Percentiles rank a stretch among this genome's conserved stretches.
These are phyloP conservation scores for Backusella circina DNA, from an alignment of 192 early-diverging fungal genomes.

Conservation along the genomic window DNA sequence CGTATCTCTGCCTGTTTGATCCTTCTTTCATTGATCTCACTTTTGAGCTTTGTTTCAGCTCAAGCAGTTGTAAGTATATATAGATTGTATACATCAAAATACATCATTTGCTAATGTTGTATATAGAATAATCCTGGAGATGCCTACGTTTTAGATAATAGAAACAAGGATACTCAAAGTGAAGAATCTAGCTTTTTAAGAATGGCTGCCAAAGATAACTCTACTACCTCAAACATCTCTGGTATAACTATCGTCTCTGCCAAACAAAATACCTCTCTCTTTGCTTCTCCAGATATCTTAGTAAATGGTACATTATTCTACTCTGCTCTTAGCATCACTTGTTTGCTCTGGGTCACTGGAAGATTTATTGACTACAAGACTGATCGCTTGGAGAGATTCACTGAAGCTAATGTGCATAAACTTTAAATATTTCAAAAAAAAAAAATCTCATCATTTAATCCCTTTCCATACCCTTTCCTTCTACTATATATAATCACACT, in stretches of 20 bases:
- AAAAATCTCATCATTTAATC: not conserved
- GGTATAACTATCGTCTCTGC: not conserved
- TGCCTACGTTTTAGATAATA: not conserved
- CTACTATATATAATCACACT: not conserved
- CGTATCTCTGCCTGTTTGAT: not conserved
- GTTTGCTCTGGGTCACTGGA: slow-evolving; percentile 26
- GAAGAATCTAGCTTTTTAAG: not conserved
- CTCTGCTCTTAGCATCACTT: slow-evolving; percentile 17
- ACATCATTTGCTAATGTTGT: not conserved
- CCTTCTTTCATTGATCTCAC: not conserved
- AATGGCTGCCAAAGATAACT: not conserved
- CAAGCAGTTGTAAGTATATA: not conserved
- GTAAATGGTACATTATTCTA: slow-evolving; percentile 29
- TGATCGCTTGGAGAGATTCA: slow-evolving; percentile 20
- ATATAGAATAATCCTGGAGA: not conserved
- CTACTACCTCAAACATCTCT: not conserved
- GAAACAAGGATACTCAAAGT: not conserved
- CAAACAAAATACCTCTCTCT: not conserved
- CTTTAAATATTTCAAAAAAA: not conserved
- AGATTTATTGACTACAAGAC: slow-evolving; percentile 21
- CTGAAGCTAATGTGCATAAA: slow-evolving; percentile 4
- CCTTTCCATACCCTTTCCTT: not conserved
- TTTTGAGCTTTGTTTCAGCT: not conserved
- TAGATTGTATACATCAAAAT: not conserved
- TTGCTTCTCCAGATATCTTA: slow-evolving; percentile 16